Percentiles rank a stretch among this genome's conserved stretches.
Conservation (phyloP, 179 eudicot species). For the Carnegiea gigantea region DNA sequence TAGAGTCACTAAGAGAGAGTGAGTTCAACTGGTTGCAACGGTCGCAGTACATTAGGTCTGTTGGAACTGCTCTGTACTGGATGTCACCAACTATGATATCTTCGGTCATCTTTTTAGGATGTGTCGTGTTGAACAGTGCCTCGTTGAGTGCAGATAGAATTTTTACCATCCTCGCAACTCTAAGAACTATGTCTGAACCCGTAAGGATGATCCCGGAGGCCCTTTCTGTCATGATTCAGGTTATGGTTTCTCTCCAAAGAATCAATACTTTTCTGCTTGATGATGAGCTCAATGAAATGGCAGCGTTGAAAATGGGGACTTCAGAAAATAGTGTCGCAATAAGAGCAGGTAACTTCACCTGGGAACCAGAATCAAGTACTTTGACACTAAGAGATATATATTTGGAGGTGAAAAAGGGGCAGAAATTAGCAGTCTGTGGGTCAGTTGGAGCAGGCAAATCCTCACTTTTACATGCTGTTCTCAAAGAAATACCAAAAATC, state of each 20-base stretch:
- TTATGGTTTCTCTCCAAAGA: conserved; percentile 60
- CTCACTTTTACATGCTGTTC: conserved; percentile 38
- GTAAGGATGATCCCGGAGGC: conserved; percentile 67
- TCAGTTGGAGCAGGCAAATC: conserved; percentile 41
- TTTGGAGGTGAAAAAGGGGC: conserved; percentile 23
- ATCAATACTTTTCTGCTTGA: conserved; percentile 32
- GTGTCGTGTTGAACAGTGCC: conserved; percentile 51
- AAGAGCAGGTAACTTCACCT: conserved; percentile 20
- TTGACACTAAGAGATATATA: conserved; percentile 22
- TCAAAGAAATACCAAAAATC: conserved; percentile 49
- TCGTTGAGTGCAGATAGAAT: conserved; percentile 59
- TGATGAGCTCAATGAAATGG: conserved; percentile 18
- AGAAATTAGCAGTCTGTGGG: conserved; percentile 37
- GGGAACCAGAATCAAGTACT: conserved; percentile 25
- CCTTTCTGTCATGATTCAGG: conserved; percentile 55
- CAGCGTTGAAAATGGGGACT: background rate
- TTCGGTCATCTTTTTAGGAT: conserved; percentile 52
- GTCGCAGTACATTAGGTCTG: conserved; percentile 36
- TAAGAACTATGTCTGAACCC: conserved; percentile 65
- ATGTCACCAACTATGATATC: conserved; percentile 68
- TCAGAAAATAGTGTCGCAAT: conserved; percentile 17
- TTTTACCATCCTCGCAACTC: conserved; percentile 64
- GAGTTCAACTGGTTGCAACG: conserved; percentile 58
- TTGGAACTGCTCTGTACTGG: conserved; percentile 57
- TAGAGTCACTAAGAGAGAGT: conserved; percentile 40